phyloP scores from a whole-genome alignment of 2,329 filamentous ascomycete genomes.

The Juglanconis oblonga region DNA sequence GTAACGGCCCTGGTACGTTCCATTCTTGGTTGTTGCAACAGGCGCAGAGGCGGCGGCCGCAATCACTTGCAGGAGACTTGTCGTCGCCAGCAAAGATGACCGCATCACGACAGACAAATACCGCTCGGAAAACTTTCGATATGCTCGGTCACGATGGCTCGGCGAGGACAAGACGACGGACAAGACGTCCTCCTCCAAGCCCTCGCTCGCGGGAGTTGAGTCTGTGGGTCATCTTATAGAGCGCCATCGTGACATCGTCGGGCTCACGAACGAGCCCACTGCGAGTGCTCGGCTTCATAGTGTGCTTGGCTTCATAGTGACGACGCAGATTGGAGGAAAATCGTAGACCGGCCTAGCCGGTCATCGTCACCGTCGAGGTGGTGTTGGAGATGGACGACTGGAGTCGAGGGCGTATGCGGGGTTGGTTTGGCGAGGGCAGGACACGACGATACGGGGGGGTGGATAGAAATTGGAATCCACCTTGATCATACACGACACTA shows the following conservation, averaged over 20 bases:
- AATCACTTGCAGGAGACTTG: background rate
- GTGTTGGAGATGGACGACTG: background rate
- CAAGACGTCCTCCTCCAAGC: background rate
- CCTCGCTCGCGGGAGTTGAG: background rate
- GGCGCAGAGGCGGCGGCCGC: background rate
- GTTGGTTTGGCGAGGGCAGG: background rate
- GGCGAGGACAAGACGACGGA: background rate
- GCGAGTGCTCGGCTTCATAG: background rate
- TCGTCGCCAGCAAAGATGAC: slow-evolving; percentile 3
- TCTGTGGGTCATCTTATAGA: background rate
- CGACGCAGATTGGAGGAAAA: slow-evolving; percentile 20
- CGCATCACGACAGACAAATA: slow-evolving; percentile 6
- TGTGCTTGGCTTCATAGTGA: background rate
- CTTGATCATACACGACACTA: no score
- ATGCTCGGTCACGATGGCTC: no score
- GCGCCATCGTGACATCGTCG: background rate
- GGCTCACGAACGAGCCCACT: background rate
- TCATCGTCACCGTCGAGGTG: background rate
- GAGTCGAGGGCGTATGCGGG: slow-evolving; percentile 1
- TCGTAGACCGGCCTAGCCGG: background rate
- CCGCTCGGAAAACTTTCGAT: background rate
- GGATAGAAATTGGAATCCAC: no score
- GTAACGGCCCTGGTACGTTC: slow-evolving; percentile 32
- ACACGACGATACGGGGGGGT: no score
- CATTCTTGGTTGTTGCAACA: slow-evolving; percentile 26